A percentile compares a stretch with the other conserved stretches of the same genome.
phyloP scores from a whole-genome alignment of 2,329 filamentous ascomycete genomes.

The Colletotrichum noveboracense region DNA sequence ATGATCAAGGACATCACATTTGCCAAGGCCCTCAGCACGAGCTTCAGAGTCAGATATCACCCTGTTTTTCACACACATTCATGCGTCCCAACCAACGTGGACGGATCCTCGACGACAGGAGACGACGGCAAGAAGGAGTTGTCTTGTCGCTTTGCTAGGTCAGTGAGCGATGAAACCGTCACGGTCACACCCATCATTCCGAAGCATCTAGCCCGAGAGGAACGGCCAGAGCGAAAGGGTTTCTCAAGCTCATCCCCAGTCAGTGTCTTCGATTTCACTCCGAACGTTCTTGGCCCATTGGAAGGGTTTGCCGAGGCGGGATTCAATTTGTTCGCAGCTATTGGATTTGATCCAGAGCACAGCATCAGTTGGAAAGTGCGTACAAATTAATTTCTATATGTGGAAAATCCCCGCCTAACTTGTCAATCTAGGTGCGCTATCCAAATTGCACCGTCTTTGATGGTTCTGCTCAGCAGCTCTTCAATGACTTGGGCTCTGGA shows the following conservation, averaged over 20 bases:
- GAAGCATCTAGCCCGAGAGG: background rate
- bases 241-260: background rate
- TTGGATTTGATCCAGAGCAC: background rate
- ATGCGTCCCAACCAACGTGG: background rate
- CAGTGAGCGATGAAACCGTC: background rate
- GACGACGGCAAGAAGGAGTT: background rate
- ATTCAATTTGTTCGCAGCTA: background rate
- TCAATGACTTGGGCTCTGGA: background rate
- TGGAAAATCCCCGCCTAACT: accelerated
- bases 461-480: background rate
- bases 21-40: background rate
- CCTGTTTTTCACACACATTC: background rate
- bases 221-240: background rate
- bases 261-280: background rate
- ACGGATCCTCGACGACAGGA: background rate
- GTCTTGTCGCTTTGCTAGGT: background rate
- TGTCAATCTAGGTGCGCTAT: background rate
- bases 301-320: background rate
- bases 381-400: background rate
- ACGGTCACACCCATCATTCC: background rate
- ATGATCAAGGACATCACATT: background rate
- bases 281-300: background rate
- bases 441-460: background rate
- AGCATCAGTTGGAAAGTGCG: background rate
- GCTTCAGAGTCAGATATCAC: background rate